phyloP scores from a whole-genome alignment of 257 asterid species.

The Solanum sejunctum region DNA sequence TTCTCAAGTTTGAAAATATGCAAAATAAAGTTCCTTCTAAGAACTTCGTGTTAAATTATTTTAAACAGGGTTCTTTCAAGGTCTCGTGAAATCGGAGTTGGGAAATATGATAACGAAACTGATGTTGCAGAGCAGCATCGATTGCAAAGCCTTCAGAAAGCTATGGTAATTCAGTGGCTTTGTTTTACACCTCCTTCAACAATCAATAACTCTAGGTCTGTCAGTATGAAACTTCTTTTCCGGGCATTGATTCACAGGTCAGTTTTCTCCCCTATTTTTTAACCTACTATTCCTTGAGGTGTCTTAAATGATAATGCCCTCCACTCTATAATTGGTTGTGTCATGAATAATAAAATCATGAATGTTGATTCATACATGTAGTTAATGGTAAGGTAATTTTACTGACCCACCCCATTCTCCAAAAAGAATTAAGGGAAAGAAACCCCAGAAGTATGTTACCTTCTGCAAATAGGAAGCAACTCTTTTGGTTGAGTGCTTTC shows the following conservation, averaged over 20 bases:
- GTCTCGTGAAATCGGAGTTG: constrained; percentile 58
- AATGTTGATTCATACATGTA: neutral
- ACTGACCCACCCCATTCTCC: neutral
- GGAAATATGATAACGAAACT: constrained; percentile 38
- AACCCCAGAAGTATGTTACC: neutral
- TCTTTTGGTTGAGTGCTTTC: neutral
- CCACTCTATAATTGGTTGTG: neutral
- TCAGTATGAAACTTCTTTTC: constrained; percentile 58
- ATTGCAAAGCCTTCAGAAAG: constrained; percentile 81
- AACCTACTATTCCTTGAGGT: neutral
- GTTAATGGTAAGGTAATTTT: neutral
- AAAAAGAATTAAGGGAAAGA: neutral
- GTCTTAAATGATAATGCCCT: neutral
- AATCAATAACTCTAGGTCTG: constrained; percentile 54
- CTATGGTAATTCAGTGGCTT: constrained; percentile 96
- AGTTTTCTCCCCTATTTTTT: neutral
- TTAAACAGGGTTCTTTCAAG: constrained; percentile 61
- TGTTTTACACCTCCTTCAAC: constrained; percentile 99
- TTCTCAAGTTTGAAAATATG: neutral
- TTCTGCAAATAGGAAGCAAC: neutral
- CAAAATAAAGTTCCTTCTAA: neutral
- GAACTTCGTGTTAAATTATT: neutral
- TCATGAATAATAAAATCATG: neutral
- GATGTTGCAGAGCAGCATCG: constrained; percentile 90
- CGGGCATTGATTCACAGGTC: constrained; percentile 90